Conservation (phyloP, 176 grass and related monocot species). For the Dactylis glomerata region DNA sequence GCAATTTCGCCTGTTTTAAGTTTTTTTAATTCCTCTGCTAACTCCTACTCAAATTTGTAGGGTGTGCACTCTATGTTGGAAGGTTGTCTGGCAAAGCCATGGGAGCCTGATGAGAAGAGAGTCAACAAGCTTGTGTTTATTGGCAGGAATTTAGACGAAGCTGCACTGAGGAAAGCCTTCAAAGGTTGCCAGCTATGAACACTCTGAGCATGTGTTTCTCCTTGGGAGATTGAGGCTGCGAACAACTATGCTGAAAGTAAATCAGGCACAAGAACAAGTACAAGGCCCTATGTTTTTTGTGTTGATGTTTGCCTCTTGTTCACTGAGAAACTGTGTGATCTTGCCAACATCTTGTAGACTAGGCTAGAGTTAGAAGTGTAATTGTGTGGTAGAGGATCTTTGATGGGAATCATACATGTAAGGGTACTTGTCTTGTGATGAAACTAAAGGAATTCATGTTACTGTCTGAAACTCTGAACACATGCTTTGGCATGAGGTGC, state of each 20-base stretch:
- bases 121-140: constrained; percentile 69
- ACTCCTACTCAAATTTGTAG: neutral
- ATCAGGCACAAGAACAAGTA: neutral
- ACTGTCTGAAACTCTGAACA: neutral
- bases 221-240: neutral
- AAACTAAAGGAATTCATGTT: neutral
- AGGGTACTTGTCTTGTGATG: neutral
- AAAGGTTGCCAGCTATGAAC: constrained; percentile 52
- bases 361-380: neutral
- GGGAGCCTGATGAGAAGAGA: constrained; percentile 58
- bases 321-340: neutral
- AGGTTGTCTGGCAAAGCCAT: constrained; percentile 61
- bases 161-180: constrained; percentile 57
- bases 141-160: constrained; percentile 57
- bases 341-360: neutral
- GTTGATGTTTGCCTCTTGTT: neutral
- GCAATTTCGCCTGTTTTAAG: neutral
- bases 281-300: neutral
- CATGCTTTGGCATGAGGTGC: no score
- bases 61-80: constrained; percentile 75
- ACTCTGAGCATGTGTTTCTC: neutral
- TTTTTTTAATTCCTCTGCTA: neutral
- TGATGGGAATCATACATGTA: neutral
- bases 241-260: neutral
- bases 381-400: no score